A percentile compares a stretch with the other conserved stretches of the same genome.
These are phyloP conservation scores for Santalum album DNA, from an alignment of 164 flowering plant species.

Conservation along the genomic window DNA sequence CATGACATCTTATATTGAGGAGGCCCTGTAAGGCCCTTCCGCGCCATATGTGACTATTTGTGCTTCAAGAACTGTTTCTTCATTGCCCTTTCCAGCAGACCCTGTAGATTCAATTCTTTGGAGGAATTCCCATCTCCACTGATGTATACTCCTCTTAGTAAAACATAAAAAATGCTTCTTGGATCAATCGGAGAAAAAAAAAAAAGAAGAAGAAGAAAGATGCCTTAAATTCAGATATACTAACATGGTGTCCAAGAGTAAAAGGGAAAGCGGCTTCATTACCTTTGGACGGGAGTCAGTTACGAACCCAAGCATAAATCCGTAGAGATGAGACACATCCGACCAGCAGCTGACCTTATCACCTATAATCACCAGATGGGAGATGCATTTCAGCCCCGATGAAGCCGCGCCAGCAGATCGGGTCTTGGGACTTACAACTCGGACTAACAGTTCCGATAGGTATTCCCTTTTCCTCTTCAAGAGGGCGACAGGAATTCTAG, in stretches of 20 bases:
- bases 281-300: constrained; percentile 65
- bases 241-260: no score
- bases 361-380: constrained; percentile 32
- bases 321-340: constrained; percentile 34
- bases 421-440: constrained; percentile 20
- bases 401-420: constrained; percentile 18
- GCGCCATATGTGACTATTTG: no score
- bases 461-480: constrained; percentile 34
- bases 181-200: no score
- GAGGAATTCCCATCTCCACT: no score
- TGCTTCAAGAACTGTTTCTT: no score
- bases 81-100: no score
- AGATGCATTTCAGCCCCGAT: constrained; percentile 50
- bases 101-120: no score
- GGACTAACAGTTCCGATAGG: constrained; percentile 24
- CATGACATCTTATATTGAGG: no score
- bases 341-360: constrained; percentile 51
- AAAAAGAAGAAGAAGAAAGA: no score
- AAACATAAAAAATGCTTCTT: no score
- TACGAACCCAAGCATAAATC: constrained; percentile 33
- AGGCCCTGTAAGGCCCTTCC: no score
- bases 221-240: background rate
- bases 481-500: constrained; percentile 31
- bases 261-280: background rate
- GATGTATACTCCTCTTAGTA: no score